phyloP scores from a whole-genome alignment of 2,329 filamentous ascomycete genomes.

The Aspergillus aculeatinus region DNA sequence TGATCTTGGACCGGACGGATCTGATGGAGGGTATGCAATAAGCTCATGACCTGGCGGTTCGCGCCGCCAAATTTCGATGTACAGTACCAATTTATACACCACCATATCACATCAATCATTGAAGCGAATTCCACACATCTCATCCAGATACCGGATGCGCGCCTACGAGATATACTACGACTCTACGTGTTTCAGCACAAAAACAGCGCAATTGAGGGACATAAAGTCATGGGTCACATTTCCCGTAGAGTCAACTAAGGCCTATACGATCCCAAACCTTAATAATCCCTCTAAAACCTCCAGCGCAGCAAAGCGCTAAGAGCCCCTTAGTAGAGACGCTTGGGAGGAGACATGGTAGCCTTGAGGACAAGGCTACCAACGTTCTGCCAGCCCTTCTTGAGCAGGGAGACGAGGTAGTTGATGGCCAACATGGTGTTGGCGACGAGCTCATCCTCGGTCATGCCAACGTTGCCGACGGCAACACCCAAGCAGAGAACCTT shows the following conservation, averaged over 20 bases:
- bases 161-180: background rate
- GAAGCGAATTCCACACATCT: background rate
- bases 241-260: constrained; percentile 29
- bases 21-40: constrained; percentile 91
- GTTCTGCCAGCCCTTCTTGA: constrained; percentile 99
- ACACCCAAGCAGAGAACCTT: constrained; percentile 99
- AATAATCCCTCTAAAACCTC: constrained; percentile 21
- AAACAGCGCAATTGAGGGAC: constrained; percentile 18
- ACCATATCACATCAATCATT: background rate
- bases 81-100: background rate
- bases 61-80: background rate
- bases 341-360: constrained; percentile 98
- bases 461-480: constrained; percentile 96
- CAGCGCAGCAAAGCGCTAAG: constrained; percentile 29
- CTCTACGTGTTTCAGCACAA: constrained; percentile 6
- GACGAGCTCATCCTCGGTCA: constrained; percentile 93
- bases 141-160: background rate
- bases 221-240: constrained; percentile 36
- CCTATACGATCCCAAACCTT: constrained; percentile 28
- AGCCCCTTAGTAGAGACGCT: constrained; percentile 83
- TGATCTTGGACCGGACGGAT: constrained; percentile 86
- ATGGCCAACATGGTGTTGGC: constrained; percentile 99
- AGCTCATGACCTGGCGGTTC: background rate
- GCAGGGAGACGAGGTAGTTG: constrained; percentile 98
- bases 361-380: constrained; percentile 99